Base-by-base conservation (phyloP, 2,329 filamentous ascomycete species). In the Cladosporium sp. region DNA sequence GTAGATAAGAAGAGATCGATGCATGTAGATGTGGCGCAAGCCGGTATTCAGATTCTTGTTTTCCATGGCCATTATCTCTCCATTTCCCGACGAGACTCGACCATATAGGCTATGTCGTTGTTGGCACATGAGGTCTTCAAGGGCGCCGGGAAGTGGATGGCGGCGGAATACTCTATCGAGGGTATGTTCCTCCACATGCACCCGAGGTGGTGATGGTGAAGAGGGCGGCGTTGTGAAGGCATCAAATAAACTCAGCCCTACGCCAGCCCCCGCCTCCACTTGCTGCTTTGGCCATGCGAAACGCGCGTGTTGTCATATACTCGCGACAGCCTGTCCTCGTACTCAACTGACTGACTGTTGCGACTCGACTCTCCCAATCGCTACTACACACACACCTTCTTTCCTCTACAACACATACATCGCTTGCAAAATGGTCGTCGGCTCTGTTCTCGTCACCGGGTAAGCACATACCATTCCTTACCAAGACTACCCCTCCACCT, bases 401-500 rank as follows among this genome's bases (percentile, higher is more conserved):
- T 40, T 33, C 12, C 29, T 28, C n/a, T 21, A 40, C 14, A 28
- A 11, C 58, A 31, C 49, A 40, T 63, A 46, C 26, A 40, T 23
- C 11, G 8, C 8, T 52, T 7, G 33, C 66, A 67, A 31, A n/a
- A 71, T 71, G 69, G 67, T 67, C 28, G 67, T 70, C 37, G 69
- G 69, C 53, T 68, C 69, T 14, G 69, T 71, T 23, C 66, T 70
- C 33, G 69, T 70, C 56, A 70, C 69, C 53, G 67, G 68, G 68
- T 69, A 68, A 28, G 56, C 23, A 46, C 37, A 29, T 37, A 8
- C 28, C 28, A 52, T 44, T 26, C 57, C 57, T 33, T 18, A 21
- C n/a, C 40, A 40, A 64, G 21, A 33, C 5, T 55, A 29, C 18
- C 52, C 52, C 52, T 31, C 31, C 29, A 55, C 18, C 52, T 29